Base-by-base conservation (phyloP, 768 basidiomycete genomes). In the Phlegmacium glaucopus region DNA sequence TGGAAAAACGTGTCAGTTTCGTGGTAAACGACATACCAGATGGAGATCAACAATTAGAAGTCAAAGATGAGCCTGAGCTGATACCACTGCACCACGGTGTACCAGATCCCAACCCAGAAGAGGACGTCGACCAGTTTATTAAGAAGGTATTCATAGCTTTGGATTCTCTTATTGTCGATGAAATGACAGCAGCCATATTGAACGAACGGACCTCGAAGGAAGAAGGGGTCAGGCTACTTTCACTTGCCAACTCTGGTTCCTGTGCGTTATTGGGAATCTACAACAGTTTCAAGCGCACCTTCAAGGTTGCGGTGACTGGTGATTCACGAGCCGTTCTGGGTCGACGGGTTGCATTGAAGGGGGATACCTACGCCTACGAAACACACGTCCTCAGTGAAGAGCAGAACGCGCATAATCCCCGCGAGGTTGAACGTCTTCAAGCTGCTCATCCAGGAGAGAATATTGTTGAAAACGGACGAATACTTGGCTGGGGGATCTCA, bases 271-370 rank as follows among this genome's bases (percentile, higher is more conserved):
- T 79, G 25, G 66, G 69, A 3, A 62, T 78, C 47, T 79, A 72
- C 57, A 73, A 80, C 40, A 60, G 59, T 7, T 58, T 64, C 32
- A 60, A 66, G 13, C 61, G 69, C 4, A 53, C 63, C 5, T 60
- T 79, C 2, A 71, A 69, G 47, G 60, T 77, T 12, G 72, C 75
- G 1, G 55, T 72, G 17, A 72, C 72, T 0, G 77, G 78, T 0
- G 74, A 77, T 51, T 75, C 70, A 4, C 73, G 76, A 34, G 78
- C 78, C 2, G 64, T 80, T 4, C 63, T 78, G 10, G 78, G 78
- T 0, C 62, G 77, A 17, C 69, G 66, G 2, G 51, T 62, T 1
- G 42, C 41, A 1, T 50, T 46, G 6, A 51, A 50, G 12, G 51
- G 56, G 46, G 49, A 57, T 18, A 49, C 47, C n/a, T 59, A 51